Percentiles rank a stretch among this genome's conserved stretches.
Evolutionary conservation across 148 eudicot species (phyloP).

Genomic region (Camellia lanceoleosa): DNA sequence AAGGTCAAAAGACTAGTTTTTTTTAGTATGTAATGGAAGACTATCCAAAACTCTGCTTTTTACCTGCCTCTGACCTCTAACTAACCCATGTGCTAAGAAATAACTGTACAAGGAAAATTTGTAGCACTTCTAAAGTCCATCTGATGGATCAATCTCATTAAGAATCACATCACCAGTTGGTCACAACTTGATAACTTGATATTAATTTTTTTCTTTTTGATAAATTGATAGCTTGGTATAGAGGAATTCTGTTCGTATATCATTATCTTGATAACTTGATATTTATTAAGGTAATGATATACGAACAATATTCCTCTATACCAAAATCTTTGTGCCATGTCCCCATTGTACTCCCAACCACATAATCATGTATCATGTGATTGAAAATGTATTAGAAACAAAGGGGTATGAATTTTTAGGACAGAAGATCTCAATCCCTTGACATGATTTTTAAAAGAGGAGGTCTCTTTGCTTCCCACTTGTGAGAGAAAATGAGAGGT

Average conservation of each 20-base stretch:
- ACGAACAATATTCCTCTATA: too few relatives aligned
- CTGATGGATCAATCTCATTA: neutral
- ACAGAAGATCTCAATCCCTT: neutral
- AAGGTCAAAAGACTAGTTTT: too few relatives aligned
- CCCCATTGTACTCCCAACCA: too few relatives aligned
- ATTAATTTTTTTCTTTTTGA: neutral
- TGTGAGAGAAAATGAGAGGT: neutral
- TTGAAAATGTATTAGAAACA: too few relatives aligned
- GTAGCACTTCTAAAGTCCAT: neutral
- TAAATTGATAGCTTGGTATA: too few relatives aligned
- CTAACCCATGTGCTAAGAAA: neutral
- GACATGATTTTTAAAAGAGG: neutral
- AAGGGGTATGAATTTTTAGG: too few relatives aligned
- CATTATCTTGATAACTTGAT: neutral
- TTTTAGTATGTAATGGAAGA: too few relatives aligned
- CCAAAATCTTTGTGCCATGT: too few relatives aligned
- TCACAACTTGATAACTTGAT: neutral
- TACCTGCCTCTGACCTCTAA: neutral
- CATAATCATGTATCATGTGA: too few relatives aligned
- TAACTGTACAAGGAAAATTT: neutral
- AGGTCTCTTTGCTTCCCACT: conserved; percentile 14
- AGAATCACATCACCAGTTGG: neutral
- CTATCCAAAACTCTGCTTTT: neutral
- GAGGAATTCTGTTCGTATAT: neutral
- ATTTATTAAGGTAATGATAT: neutral